Evolutionary conservation across 257 asterid species (phyloP), one percentile per base, ranked within the genome.

Genomic region (Rubia yunnanensis): DNA sequence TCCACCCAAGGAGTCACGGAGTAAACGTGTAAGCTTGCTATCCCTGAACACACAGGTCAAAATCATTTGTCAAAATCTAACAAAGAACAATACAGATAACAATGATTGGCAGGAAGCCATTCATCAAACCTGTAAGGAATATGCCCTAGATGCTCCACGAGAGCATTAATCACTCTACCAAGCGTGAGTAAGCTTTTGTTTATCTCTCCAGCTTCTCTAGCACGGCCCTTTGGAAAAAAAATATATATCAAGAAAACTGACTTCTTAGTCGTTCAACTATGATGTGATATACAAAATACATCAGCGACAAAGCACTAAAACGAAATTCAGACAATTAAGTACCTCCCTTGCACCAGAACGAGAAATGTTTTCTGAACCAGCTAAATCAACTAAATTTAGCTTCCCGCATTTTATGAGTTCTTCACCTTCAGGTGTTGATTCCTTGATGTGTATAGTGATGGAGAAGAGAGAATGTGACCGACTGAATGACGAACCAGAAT

Each of bases 301-400:
- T 17, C 35, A 46, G 49, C 52, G 6, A 48, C 10, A 41, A 69
- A 34, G 32, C 55, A 10, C 48, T 11, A 14, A 14, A 2, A 20
- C 24, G 20, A 65, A 50, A 49, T 1, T 54, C 65, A 18, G 30
- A n/a, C 30, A 66, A 65, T 13, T 50, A 27, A 44, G 53, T 80
- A 87, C 97, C 97, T 90, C 97, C 70, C 92, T 82, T 30, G 97
- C 97, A 59, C 97, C 97, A 75, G 97, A 90, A 55, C 95, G 87
- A 30, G 95, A 90, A 54, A 90, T 87, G 74, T 90, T 90, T 68
- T 90, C 97, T 2, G 97, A 90, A 76, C 97, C 97, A 70, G 95
- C 97, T 76, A 90, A 80, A 73, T 90, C 97, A 44, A 90, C 97
- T 80, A 87, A 76, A 75, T 90, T 90, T 67, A 90, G 80, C 84